A percentile compares a stretch with the other conserved stretches of the same genome.
Conservation (phyloP, 768 basidiomycete species). For the Mycena polygramma region DNA sequence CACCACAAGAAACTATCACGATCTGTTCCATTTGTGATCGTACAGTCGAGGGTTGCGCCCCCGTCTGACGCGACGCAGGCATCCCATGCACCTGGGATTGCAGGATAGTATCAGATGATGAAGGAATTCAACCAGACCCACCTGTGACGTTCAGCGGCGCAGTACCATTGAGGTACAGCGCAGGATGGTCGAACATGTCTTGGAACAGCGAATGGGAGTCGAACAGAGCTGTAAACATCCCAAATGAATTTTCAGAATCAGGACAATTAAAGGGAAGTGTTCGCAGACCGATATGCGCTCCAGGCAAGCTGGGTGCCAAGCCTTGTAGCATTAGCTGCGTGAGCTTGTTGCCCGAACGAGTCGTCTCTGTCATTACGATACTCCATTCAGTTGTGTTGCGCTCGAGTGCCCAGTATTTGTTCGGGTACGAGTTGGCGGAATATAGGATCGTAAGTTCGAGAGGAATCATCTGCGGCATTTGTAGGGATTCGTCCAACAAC, state of each 20-base stretch:
- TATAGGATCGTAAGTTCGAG: conserved; percentile 65
- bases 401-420: conserved; percentile 61
- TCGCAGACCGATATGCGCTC: conserved; percentile 68
- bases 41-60: conserved; percentile 48
- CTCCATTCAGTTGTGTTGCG: conserved; percentile 72
- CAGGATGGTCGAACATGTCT: conserved; percentile 68
- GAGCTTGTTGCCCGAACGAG: conserved; percentile 64
- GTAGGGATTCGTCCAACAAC: background rate
- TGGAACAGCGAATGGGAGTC: conserved; percentile 72
- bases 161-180: conserved; percentile 72
- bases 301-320: conserved; percentile 61
- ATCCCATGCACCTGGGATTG: conserved; percentile 50
- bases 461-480: conserved; percentile 65
- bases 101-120: conserved; percentile 56
- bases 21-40: conserved; percentile 56
- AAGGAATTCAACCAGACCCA: conserved; percentile 50
- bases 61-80: conserved; percentile 48
- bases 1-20: conserved; percentile 74
- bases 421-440: conserved; percentile 60
- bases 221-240: conserved; percentile 59
- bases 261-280: background rate
- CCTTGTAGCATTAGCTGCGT: conserved; percentile 64
- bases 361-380: conserved; percentile 66
- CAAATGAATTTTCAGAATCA: background rate
- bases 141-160: conserved; percentile 72